A percentile compares a stretch with the other conserved stretches of the same genome.
phyloP scores from a whole-genome alignment of 2,329 filamentous ascomycete species.

The Atkinsonella hypoxylon region DNA sequence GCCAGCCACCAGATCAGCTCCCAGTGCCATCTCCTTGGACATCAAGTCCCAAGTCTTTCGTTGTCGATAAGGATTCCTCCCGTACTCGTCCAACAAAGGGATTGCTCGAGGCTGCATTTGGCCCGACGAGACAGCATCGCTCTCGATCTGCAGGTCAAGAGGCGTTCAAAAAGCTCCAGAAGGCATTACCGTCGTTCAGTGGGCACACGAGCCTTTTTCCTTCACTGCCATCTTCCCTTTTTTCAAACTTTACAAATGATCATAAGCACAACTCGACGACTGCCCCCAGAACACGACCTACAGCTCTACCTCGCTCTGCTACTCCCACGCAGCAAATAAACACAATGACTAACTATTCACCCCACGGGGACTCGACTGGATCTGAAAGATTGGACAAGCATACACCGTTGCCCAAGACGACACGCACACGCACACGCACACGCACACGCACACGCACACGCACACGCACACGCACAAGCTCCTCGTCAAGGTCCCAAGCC shows the following conservation, averaged over 20 bases:
- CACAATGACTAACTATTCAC: background rate
- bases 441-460: too few relatives aligned
- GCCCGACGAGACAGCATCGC: slow-evolving; percentile 33
- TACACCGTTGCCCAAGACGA: background rate
- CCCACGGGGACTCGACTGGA: background rate
- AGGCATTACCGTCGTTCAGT: slow-evolving; percentile 40
- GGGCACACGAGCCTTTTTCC: slow-evolving; percentile 21
- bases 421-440: background rate
- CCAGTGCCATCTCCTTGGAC: slow-evolving; percentile 20
- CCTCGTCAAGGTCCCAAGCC: slow-evolving; percentile 1
- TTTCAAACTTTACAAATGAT: slow-evolving; percentile 22
- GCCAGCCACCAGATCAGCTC: slow-evolving; percentile 1
- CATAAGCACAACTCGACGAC: slow-evolving; percentile 8
- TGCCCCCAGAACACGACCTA: background rate
- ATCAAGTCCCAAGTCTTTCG: slow-evolving; percentile 11
- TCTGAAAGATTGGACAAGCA: background rate
- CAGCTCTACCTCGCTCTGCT: slow-evolving; percentile 1
- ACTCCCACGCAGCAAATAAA: background rate
- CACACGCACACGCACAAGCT: background rate
- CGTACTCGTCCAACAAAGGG: slow-evolving; percentile 16
- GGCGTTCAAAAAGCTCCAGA: slow-evolving; percentile 43
- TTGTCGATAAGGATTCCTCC: slow-evolving; percentile 9
- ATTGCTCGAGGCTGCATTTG: slow-evolving; percentile 33
- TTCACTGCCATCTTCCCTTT: slow-evolving; percentile 32
- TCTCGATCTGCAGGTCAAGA: slow-evolving; percentile 46